Percentiles rank a stretch among this genome's conserved stretches.
phyloP scores from a whole-genome alignment of 495 filamentous ascomycete species.

The Annulohypoxylon stygium region DNA sequence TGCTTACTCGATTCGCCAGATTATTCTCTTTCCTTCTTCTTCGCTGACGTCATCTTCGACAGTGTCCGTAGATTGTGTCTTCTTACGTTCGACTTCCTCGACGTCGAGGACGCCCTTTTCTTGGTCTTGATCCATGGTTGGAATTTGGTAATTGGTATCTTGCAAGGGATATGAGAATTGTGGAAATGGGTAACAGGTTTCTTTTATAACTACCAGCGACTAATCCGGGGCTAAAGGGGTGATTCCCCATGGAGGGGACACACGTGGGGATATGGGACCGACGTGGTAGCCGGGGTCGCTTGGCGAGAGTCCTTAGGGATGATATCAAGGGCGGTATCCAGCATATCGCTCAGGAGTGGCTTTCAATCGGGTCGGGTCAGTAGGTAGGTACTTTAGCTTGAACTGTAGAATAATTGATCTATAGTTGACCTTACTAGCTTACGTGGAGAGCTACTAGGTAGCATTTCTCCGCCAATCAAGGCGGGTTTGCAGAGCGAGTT shows the following conservation, averaged over 20 bases:
- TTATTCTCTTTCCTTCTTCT: conserved; percentile 55
- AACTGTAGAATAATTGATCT: background rate
- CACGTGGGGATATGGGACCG: conserved; percentile 30
- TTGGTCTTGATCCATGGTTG: conserved; percentile 46
- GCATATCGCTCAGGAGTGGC: conserved; percentile 12
- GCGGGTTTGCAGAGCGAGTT: background rate
- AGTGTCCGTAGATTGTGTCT: conserved; percentile 21
- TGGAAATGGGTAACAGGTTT: background rate
- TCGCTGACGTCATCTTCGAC: conserved; percentile 38
- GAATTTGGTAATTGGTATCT: background rate
- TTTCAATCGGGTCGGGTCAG: conserved; percentile 2
- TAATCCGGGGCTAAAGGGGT: background rate
- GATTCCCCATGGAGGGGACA: conserved; percentile 1
- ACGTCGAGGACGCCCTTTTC: conserved; percentile 43
- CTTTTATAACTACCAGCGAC: conserved; percentile 23
- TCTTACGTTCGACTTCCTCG: conserved; percentile 45
- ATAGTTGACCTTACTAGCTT: background rate
- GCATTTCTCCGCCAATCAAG: background rate
- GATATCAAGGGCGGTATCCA: conserved; percentile 1
- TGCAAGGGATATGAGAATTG: background rate
- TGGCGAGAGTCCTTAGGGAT: conserved; percentile 2
- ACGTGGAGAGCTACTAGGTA: background rate
- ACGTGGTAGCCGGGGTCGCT: conserved; percentile 33
- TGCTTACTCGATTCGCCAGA: conserved; percentile 65
- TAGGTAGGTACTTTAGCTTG: background rate